These are phyloP conservation scores for Claviceps citrina DNA, from an alignment of 2,329 filamentous ascomycete genomes.

Conservation along the genomic window DNA sequence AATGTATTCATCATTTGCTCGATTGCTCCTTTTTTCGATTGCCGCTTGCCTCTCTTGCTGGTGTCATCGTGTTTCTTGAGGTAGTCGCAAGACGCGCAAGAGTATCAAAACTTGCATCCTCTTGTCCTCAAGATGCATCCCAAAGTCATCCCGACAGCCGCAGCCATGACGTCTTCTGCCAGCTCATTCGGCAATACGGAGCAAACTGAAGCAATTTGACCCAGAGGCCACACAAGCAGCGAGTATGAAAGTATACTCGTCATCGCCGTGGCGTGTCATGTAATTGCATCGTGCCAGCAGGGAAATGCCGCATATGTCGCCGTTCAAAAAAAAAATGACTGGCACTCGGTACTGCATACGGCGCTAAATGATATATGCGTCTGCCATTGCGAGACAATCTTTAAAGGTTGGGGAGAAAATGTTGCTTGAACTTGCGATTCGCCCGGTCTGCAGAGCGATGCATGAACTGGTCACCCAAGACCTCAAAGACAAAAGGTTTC, in stretches of 20 bases:
- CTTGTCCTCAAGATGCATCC: neutral
- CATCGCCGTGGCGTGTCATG: neutral
- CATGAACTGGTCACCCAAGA: constrained; percentile 78
- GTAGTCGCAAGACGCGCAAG: neutral
- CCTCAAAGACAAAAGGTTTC: constrained; percentile 53
- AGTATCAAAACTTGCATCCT: neutral
- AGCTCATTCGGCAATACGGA: neutral
- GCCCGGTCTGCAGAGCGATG: constrained; percentile 69
- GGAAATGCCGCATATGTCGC: neutral
- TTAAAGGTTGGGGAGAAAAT: constrained; percentile 38
- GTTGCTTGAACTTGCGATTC: constrained; percentile 81
- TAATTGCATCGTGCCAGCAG: neutral
- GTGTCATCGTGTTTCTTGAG: neutral
- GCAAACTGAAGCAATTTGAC: too few species aligned
- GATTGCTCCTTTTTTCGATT: too few species aligned
- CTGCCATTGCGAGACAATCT: neutral
- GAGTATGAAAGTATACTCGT: neutral
- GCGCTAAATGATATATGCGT: too few species aligned
- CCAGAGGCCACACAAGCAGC: neutral
- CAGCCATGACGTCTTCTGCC: neutral
- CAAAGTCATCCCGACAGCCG: neutral
- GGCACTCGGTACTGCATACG: too few species aligned
- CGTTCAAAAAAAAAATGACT: too few species aligned
- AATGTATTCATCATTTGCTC: too few species aligned
- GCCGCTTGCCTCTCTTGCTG: neutral